Conservation (phyloP, 1,139 yeast species). For the Saccharomyces hybrid region DNA sequence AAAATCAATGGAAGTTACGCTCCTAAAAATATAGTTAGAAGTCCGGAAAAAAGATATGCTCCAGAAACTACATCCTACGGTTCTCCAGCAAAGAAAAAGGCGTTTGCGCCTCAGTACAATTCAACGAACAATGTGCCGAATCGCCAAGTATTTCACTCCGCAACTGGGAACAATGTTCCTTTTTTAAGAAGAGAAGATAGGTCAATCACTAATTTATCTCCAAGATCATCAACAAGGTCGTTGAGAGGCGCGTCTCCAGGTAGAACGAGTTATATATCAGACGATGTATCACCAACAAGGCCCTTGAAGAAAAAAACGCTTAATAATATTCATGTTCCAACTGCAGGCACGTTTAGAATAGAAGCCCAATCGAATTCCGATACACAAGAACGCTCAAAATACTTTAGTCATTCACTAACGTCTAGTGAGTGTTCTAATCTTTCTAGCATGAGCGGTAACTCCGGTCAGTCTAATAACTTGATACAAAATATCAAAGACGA, state of each 20-base stretch:
- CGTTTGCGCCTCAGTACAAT: background rate
- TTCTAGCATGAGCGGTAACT: background rate
- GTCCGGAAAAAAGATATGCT: slow-evolving; percentile 3
- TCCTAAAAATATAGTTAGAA: background rate
- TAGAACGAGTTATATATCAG: background rate
- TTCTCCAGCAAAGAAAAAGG: no score
- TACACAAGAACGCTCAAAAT: background rate
- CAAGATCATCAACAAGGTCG: background rate
- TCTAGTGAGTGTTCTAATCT: background rate
- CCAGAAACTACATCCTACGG: background rate
- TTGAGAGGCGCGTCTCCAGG: background rate
- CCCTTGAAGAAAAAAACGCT: background rate
- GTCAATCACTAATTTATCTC: background rate
- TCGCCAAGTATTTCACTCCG: background rate
- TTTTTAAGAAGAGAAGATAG: background rate
- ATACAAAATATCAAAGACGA: background rate
- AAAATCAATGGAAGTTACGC: background rate
- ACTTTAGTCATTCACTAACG: background rate
- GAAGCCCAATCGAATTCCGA: background rate
- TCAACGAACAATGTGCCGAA: background rate
- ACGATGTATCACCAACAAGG: background rate
- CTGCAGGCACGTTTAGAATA: background rate
- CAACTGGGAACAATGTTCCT: background rate
- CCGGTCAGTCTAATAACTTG: background rate
- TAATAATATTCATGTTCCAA: background rate